A percentile compares a stretch with the other conserved stretches of the same genome.
Conservation (phyloP, 208 protist species). For the Leptomonas pyrrhocoris region DNA sequence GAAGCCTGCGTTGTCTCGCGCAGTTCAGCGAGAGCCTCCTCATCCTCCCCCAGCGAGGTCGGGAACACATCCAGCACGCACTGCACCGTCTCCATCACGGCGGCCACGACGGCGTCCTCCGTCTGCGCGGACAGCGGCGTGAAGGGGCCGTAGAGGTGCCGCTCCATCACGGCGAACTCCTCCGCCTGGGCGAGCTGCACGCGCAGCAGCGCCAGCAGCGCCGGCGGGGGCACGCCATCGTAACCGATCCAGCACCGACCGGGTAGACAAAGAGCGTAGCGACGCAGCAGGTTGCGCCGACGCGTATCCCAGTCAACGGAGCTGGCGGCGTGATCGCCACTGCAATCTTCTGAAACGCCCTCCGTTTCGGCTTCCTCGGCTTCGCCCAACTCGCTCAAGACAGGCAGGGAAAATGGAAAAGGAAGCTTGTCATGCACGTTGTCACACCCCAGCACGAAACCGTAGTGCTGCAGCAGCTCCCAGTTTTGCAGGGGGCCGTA, state of each 20-base stretch:
- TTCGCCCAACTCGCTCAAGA: not conserved
- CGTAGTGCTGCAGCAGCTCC: constrained; percentile 92
- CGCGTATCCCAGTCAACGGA: constrained; percentile 53
- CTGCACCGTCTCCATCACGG: constrained; percentile 50
- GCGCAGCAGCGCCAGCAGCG: constrained; percentile 78
- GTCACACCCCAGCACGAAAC: constrained; percentile 75
- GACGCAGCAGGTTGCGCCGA: constrained; percentile 45
- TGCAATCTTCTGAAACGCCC: not conserved
- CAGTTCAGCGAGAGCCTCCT: constrained; percentile 41
- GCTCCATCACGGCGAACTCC: constrained; percentile 75
- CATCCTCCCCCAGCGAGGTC: constrained; percentile 72
- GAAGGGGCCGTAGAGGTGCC: constrained; percentile 53
- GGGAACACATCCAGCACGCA: constrained; percentile 65
- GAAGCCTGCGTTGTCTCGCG: not conserved
- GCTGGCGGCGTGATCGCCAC: not conserved
- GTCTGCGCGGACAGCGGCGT: constrained; percentile 44
- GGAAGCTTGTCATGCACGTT: constrained; percentile 88
- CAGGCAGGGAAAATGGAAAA: constrained; percentile 62
- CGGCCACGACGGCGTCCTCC: constrained; percentile 55
- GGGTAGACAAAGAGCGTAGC: constrained; percentile 52
- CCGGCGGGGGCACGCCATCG: constrained; percentile 57
- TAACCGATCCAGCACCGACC: constrained; percentile 68
- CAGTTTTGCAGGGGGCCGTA: constrained; percentile 94
- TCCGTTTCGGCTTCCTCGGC: constrained; percentile 2
- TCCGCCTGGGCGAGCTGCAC: constrained; percentile 71